Evolutionary conservation across 768 basidiomycete genomes (phyloP).

Genomic region (Kondoa malvinella): DNA sequence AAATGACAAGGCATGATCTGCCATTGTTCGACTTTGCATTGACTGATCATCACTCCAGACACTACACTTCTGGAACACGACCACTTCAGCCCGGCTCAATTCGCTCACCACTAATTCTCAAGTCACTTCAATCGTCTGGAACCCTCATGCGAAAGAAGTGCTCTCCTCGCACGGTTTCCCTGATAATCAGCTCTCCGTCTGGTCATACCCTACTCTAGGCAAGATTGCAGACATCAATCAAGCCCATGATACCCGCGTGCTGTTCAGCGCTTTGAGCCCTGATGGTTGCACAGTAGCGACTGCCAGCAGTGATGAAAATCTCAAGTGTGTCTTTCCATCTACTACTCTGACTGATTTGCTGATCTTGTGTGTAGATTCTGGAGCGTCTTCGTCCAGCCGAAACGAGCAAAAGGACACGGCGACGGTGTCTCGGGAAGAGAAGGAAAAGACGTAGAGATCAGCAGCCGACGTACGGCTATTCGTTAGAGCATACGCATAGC

Average conservation of each 20-base stretch:
- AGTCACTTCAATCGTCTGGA: conserved; percentile 77
- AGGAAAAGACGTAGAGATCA: background rate
- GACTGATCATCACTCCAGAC: conserved; percentile 30
- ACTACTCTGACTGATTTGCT: background rate
- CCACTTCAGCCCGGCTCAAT: conserved; percentile 78
- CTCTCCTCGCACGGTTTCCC: conserved; percentile 89
- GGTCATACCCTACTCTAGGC: conserved; percentile 60
- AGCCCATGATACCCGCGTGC: conserved; percentile 78
- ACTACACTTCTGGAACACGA: conserved; percentile 76
- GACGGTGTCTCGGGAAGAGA: background rate
- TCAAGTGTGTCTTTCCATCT: conserved; percentile 48
- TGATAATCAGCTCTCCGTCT: conserved; percentile 33
- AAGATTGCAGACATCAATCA: conserved; percentile 71
- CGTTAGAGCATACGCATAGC: background rate
- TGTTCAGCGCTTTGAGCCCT: conserved; percentile 70
- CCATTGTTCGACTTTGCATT: conserved; percentile 23
- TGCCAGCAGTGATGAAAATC: conserved; percentile 82
- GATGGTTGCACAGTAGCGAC: conserved; percentile 83
- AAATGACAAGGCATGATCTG: conserved; percentile 45
- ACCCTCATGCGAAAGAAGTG: conserved; percentile 72
- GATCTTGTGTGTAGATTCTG: conserved; percentile 19
- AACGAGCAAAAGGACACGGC: background rate
- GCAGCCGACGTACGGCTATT: background rate
- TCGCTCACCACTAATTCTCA: conserved; percentile 73
- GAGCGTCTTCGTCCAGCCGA: conserved; percentile 26